phyloP scores from a whole-genome alignment of 2,329 filamentous ascomycete species.

The Diaporthe vexans region DNA sequence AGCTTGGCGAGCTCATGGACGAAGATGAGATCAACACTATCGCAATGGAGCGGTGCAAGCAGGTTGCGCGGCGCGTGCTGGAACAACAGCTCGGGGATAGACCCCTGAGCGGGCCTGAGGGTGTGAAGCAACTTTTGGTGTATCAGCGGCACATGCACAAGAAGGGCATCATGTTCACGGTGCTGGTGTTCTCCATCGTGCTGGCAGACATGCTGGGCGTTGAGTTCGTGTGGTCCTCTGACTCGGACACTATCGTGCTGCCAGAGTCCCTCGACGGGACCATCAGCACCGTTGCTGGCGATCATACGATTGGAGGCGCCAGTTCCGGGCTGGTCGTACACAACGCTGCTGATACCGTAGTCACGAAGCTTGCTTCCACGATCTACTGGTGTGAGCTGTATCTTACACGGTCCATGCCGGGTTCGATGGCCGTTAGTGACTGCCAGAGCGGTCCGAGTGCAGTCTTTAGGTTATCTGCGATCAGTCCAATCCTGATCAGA shows the following conservation, averaged over 20 bases:
- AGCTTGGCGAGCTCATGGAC: slow-evolving; percentile 10
- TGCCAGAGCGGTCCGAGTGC: slow-evolving; percentile 55
- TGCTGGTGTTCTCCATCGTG: slow-evolving; percentile 52
- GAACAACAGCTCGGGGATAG: slow-evolving; percentile 7
- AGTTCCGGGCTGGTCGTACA: slow-evolving; percentile 52
- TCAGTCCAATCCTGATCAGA: slow-evolving; percentile 50
- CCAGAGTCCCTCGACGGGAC: slow-evolving; percentile 48
- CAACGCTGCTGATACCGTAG: slow-evolving; percentile 49
- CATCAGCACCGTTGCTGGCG: slow-evolving; percentile 49
- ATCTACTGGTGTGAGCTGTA: slow-evolving; percentile 54
- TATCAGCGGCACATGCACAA: slow-evolving; percentile 55
- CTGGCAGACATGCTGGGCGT: slow-evolving; percentile 50
- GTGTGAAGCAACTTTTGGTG: slow-evolving; percentile 45
- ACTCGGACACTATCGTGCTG: slow-evolving; percentile 54
- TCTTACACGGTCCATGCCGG: slow-evolving; percentile 49
- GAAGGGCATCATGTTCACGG: slow-evolving; percentile 56
- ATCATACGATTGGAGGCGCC: slow-evolving; percentile 50
- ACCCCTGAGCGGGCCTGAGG: slow-evolving; percentile 10
- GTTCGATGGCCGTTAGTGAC: slow-evolving; percentile 47
- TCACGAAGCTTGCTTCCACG: slow-evolving; percentile 50
- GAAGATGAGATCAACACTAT: slow-evolving; percentile 34
- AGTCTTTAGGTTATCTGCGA: slow-evolving; percentile 50
- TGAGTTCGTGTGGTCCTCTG: slow-evolving; percentile 54
- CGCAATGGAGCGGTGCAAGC: slow-evolving; percentile 33
- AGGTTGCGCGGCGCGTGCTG: slow-evolving; percentile 28